These are phyloP conservation scores for Babjeviella inositovora DNA, from an alignment of 805 yeast species.

Conservation along the genomic window DNA sequence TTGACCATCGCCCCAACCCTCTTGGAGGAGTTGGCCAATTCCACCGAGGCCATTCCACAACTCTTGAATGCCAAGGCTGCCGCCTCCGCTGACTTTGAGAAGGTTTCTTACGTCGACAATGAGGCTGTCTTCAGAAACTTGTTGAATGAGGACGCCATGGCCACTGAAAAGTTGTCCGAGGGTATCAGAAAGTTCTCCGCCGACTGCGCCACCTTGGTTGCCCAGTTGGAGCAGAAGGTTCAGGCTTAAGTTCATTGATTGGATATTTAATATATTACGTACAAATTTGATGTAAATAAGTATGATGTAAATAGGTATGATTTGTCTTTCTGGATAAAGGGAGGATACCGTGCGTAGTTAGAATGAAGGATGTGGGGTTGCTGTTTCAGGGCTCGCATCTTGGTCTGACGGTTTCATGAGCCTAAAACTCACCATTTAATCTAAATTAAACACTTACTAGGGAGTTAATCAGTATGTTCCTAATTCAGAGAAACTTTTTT, in stretches of 20 bases:
- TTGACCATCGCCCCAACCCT: constrained; percentile 89
- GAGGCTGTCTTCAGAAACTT: constrained; percentile 84
- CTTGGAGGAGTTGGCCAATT: constrained; percentile 75
- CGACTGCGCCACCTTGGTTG: constrained; percentile 71
- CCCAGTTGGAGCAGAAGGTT: constrained; percentile 45
- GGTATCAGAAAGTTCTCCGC: constrained; percentile 97
- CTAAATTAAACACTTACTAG: too few relatives aligned
- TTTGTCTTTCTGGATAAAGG: too few relatives aligned
- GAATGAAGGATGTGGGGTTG: too few relatives aligned
- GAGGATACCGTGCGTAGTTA: too few relatives aligned
- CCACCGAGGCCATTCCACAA: constrained; percentile 67
- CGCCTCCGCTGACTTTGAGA: constrained; percentile 32
- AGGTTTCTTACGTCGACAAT: constrained; percentile 70
- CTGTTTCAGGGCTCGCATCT: too few relatives aligned
- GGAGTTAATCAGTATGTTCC: too few relatives aligned
- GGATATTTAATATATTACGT: too few relatives aligned
- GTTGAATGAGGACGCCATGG: constrained; percentile 95
- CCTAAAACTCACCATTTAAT: too few relatives aligned
- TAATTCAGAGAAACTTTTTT: too few relatives aligned
- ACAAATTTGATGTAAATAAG: too few relatives aligned
- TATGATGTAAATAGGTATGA: too few relatives aligned
- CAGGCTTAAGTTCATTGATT: constrained; percentile 14
- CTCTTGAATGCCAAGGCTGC: constrained; percentile 47
- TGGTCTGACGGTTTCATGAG: too few relatives aligned
- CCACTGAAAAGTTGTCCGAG: constrained; percentile 92